Evolutionary conservation across 352 stramenopile genomes (phyloP).

Genomic region (Thalassiosira exigua): DNA sequence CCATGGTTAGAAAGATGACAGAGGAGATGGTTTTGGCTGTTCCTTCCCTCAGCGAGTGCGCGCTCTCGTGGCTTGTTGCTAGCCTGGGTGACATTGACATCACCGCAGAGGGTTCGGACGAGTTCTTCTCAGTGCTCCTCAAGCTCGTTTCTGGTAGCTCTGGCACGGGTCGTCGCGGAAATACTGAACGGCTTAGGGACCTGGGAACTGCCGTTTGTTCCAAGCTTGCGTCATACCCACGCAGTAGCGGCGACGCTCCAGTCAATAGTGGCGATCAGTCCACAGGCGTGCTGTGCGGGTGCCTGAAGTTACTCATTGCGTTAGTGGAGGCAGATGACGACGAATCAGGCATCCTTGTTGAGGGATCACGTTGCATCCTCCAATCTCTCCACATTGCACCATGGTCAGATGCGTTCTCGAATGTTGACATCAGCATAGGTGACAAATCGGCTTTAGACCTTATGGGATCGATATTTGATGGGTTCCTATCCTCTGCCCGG

Average conservation of each 20-base stretch:
- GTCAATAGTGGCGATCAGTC: constrained; percentile 59
- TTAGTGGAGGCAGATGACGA: constrained; percentile 67
- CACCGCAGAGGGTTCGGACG: constrained; percentile 68
- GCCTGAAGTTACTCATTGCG: constrained; percentile 76
- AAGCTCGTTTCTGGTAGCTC: constrained; percentile 63
- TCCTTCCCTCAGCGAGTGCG: constrained; percentile 65
- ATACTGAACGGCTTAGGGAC: constrained; percentile 54
- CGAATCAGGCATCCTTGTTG: constrained; percentile 35
- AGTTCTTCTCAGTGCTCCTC: constrained; percentile 83
- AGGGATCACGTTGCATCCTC: constrained; percentile 66
- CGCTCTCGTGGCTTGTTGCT: constrained; percentile 80
- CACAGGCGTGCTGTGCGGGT: constrained; percentile 82
- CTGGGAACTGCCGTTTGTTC: constrained; percentile 75
- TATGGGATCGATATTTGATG: constrained; percentile 86
- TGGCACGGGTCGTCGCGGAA: constrained; percentile 22
- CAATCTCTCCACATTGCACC: constrained; percentile 50
- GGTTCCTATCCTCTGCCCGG: constrained; percentile 73
- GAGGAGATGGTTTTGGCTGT: constrained; percentile 79
- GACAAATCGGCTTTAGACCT: constrained; percentile 75
- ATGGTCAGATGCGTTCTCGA: constrained; percentile 62
- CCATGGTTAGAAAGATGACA: constrained; percentile 73
- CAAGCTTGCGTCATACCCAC: constrained; percentile 77
- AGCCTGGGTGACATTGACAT: constrained; percentile 72
- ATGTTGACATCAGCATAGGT: background rate
- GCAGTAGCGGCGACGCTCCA: constrained; percentile 60